A percentile compares a stretch with the other conserved stretches of the same genome.
Conservation (phyloP, 768 basidiomycete species). For the Zangia roseola region DNA sequence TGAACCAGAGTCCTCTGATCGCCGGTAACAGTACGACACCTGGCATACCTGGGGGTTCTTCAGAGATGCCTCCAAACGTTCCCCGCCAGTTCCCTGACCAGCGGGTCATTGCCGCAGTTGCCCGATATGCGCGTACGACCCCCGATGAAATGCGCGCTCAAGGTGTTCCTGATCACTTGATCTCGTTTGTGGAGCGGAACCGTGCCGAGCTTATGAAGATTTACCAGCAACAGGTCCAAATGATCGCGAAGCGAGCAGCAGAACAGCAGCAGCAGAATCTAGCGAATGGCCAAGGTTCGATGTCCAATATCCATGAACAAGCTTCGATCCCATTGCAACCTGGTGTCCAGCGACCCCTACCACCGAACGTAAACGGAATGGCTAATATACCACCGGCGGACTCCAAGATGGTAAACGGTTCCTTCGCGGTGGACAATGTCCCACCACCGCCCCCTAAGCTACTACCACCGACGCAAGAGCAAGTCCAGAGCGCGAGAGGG, state of each 20-base stretch:
- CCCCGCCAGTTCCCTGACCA: constrained; percentile 17
- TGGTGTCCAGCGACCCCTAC: constrained; percentile 18
- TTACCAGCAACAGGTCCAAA: constrained; percentile 27
- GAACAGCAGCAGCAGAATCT: constrained; percentile 25
- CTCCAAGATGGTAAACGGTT: constrained; percentile 14
- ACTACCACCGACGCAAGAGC: constrained; percentile 30
- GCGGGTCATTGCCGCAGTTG: constrained; percentile 42
- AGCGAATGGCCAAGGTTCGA: constrained; percentile 15
- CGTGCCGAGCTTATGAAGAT: constrained; percentile 34
- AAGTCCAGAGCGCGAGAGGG: constrained; percentile 29
- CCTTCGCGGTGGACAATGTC: constrained; percentile 7
- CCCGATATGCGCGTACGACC: constrained; percentile 46
- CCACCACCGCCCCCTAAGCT: constrained; percentile 5
- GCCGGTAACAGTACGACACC: constrained; percentile 10
- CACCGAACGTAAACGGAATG: constrained; percentile 10
- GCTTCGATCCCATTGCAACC: constrained; percentile 9
- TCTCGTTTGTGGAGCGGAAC: constrained; percentile 56
- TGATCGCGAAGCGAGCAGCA: constrained; percentile 17
- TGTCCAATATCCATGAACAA: constrained; percentile 24
- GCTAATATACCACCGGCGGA: constrained; percentile 14
- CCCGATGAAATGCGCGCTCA: constrained; percentile 52
- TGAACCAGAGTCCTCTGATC: constrained; percentile 10
- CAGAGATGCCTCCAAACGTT: constrained; percentile 19
- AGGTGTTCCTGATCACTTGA: constrained; percentile 48
- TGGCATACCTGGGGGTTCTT: constrained; percentile 14